These are phyloP conservation scores for Microbotryum silenes-acaulis DNA, from an alignment of 1,284 basidiomycete species.

Conservation along the genomic window DNA sequence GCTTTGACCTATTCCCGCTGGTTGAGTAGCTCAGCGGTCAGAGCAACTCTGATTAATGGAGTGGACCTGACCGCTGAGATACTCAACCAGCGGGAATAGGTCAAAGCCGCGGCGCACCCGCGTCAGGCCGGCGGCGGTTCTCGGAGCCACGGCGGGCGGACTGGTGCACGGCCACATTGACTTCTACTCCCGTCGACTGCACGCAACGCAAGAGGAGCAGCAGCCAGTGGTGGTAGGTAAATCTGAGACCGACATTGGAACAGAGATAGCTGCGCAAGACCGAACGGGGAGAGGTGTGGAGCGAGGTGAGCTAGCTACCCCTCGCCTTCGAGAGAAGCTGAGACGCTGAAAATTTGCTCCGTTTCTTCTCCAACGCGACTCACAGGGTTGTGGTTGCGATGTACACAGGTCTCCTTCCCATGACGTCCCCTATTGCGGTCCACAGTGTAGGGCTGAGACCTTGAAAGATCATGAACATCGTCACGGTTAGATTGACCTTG, in stretches of 20 bases:
- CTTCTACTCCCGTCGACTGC: conserved; percentile 53
- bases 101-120: no score
- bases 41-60: no score
- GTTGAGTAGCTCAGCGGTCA: no score
- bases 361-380: background rate
- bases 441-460: conserved; percentile 27
- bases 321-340: no score
- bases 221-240: conserved; percentile 54
- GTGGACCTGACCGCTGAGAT: no score
- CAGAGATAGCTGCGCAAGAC: conserved; percentile 26
- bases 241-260: conserved; percentile 53
- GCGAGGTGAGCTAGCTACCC: background rate
- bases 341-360: no score
- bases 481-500: conserved; percentile 58
- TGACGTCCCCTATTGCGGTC: conserved; percentile 45
- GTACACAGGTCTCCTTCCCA: conserved; percentile 53
- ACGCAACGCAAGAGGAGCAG: conserved; percentile 56
- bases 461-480: conserved; percentile 51
- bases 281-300: background rate
- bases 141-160: no score
- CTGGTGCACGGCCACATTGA: no score
- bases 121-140: no score
- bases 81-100: no score
- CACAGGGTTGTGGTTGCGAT: conserved; percentile 49
- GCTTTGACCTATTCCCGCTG: no score